These are phyloP conservation scores for Alopecurus myosuroides DNA, from an alignment of 176 grass and related monocot species.

Conservation along the genomic window DNA sequence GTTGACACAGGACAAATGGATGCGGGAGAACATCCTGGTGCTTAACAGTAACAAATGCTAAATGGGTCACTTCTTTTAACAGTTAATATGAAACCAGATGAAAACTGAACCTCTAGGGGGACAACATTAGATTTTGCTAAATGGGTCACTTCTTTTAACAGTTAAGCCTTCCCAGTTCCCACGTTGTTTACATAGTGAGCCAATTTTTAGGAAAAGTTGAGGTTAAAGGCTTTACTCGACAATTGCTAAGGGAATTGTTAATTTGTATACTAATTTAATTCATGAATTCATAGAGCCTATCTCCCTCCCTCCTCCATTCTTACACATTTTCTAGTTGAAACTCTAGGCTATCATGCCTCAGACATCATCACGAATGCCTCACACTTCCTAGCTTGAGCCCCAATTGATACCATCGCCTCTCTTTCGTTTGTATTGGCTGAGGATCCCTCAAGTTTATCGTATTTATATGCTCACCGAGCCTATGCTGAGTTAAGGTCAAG, in stretches of 20 bases:
- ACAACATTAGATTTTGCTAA: not conserved
- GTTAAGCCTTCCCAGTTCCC: not conserved
- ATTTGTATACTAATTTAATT: not conserved
- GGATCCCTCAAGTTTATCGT: no score
- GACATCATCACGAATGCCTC: not conserved
- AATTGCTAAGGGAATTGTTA: not conserved
- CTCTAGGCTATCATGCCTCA: not conserved
- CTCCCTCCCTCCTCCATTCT: not conserved
- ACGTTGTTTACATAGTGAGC: not conserved
- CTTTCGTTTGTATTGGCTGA: no score
- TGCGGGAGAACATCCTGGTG: not conserved
- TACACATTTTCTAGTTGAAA: slow-evolving; percentile 7
- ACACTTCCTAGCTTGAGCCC: not conserved
- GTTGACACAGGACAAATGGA: not conserved
- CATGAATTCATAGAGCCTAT: not conserved
- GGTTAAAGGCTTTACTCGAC: not conserved
- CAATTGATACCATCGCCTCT: not conserved
- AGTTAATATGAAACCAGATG: not conserved
- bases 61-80: no score
- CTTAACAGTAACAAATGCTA: not conserved
- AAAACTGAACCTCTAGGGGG: not conserved
- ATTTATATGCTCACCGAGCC: no score
- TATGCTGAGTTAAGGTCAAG: no score
- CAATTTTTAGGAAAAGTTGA: not conserved
- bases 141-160: not conserved